Evolutionary conservation across 768 basidiomycete genomes (phyloP).

Genomic region (Cystobasidium tubakii): DNA sequence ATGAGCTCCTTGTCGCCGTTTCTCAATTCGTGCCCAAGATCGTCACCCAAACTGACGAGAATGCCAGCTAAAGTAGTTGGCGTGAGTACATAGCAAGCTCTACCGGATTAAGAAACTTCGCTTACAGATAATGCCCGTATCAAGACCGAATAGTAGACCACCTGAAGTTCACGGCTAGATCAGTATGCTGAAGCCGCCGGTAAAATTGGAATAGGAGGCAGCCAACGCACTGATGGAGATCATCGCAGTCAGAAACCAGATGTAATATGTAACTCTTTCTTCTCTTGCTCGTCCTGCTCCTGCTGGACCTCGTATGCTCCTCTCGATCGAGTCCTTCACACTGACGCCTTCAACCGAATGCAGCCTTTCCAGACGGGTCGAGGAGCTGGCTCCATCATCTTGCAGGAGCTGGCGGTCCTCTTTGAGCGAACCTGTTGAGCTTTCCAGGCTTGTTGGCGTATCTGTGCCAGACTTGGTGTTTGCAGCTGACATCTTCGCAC

Average conservation of each 20-base stretch:
- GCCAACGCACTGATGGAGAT: slow-evolving; percentile 20
- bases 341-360: slow-evolving; percentile 5
- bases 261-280: slow-evolving; percentile 23
- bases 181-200: slow-evolving; percentile 8
- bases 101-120: not conserved
- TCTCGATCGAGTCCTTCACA: slow-evolving; percentile 8
- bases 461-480: not conserved
- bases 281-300: not conserved
- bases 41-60: slow-evolving; percentile 33
- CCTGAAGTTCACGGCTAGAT: not conserved
- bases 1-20: slow-evolving; percentile 58
- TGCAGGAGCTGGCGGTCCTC: slow-evolving; percentile 26
- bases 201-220: not conserved
- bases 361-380: slow-evolving; percentile 3
- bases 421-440: slow-evolving; percentile 26
- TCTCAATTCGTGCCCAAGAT: slow-evolving; percentile 30
- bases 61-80: slow-evolving; percentile 21
- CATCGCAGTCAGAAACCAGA: slow-evolving; percentile 32
- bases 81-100: not conserved
- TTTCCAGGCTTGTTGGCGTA: not conserved
- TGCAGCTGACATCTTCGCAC: not conserved
- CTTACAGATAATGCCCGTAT: slow-evolving; percentile 34
- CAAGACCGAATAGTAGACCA: slow-evolving; percentile 29
- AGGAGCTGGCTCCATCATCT: not conserved
- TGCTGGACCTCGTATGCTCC: not conserved